Evolutionary conservation across 176 grass and related monocot genomes (phyloP), one percentile per base, ranked within the genome.

Genomic region (Zoysia japonica): DNA sequence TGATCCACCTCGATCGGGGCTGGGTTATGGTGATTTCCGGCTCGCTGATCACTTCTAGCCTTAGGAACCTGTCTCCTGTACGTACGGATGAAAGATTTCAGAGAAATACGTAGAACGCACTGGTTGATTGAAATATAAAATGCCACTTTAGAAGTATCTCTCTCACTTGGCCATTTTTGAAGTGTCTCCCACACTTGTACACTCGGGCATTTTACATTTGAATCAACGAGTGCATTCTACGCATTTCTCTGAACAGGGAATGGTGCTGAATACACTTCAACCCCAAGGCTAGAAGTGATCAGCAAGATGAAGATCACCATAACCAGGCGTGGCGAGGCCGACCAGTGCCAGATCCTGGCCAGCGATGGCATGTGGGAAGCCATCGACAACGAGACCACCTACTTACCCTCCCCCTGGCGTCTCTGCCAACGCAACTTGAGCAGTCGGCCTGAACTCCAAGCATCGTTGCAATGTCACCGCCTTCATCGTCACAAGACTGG

Each of bases 1-100:
- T 93, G 86, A 38, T 98, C 92, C 2, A 83, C 71, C 4, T 17
- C 49, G 0, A 74, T 89, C 57, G 28, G 28, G 28, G 28, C 10
- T 77, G 78, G 0, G 89, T 86, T 7, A 85, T 19, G 42, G 71
- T 85, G 71, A 97, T 85, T 70, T 97, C 95, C 0, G 92, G 95
- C 35, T 83, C 92, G 3, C 89, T 78, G 71, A 90, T 97, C 77
- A 97, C 95, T 41, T 90, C 86, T 52, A 85, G 89, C 71, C 93
- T 90, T 9, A 92, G 75, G 74, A 80, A 85, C 72, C 78, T 83
- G 81, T 97, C 89, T 41, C 95, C 95, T 97, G 81, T 44, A 47
- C 57, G 46, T 2, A 47, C 20, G 47, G 15, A 15, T 8, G 35
- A 10, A 12, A 71, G 2, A 46, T 35, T 28, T 28, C 28, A 28